Conservation (phyloP, 2,329 filamentous ascomycete species). For the Monosporascus ibericus region DNA sequence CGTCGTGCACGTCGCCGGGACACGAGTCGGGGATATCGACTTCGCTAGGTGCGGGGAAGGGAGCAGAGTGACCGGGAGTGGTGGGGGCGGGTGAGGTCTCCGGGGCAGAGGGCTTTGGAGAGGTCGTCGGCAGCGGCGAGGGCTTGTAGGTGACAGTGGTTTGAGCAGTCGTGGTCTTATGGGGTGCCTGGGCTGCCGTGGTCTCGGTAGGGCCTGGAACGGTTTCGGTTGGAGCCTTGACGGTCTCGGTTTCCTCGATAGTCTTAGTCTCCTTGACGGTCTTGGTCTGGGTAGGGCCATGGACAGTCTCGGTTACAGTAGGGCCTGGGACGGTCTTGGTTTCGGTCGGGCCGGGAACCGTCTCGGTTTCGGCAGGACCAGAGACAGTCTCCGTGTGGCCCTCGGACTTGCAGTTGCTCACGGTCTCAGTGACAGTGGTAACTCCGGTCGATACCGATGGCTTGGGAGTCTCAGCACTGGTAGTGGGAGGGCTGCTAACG, state of each 20-base stretch:
- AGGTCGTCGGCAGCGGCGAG: constrained; percentile 1
- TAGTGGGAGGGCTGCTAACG: background rate
- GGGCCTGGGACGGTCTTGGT: background rate
- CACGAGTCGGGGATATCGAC: constrained; percentile 26
- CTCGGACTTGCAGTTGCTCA: background rate
- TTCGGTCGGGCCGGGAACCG: background rate
- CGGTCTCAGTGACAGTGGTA: background rate
- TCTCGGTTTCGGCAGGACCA: background rate
- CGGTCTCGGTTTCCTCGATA: background rate
- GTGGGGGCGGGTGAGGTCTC: constrained; percentile 4
- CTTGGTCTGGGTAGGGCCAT: background rate
- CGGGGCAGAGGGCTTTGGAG: constrained; percentile 3
- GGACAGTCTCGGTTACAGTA: background rate
- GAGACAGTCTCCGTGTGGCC: background rate
- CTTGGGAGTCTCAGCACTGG: background rate
- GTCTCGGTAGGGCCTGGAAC: background rate
- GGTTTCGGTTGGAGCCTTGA: background rate
- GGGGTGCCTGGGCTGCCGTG: background rate
- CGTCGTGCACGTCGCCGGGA: constrained; percentile 36
- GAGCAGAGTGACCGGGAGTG: constrained; percentile 1
- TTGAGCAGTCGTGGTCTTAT: background rate
- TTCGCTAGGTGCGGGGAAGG: background rate
- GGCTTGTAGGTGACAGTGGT: background rate
- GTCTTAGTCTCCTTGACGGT: too few species aligned
- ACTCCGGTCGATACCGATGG: background rate